Evolutionary conservation across 305 asterid species (phyloP).

Genomic region (Fraxinus paxiana): DNA sequence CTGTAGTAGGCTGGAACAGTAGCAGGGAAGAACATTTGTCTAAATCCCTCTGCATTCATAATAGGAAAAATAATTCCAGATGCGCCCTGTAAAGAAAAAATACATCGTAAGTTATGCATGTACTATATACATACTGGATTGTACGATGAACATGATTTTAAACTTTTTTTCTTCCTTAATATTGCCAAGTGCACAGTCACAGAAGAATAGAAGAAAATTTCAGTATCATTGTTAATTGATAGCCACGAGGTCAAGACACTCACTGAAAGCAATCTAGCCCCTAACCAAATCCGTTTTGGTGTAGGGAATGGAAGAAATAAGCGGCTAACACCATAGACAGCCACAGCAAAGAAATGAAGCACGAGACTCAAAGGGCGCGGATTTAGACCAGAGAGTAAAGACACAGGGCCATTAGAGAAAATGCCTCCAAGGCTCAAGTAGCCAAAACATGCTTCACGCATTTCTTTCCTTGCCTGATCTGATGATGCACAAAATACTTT

Average conservation of each 20-base stretch:
- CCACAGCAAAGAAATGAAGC: conserved; percentile 70
- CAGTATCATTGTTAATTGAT: not conserved
- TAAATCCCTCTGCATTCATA: conserved; percentile 67
- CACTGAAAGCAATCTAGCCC: conserved; percentile 55
- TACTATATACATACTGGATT: not conserved
- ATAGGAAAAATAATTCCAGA: conserved; percentile 78
- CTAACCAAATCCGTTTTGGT: conserved; percentile 49
- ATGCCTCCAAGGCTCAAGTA: conserved; percentile 68
- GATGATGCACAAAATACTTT: conserved; percentile 71
- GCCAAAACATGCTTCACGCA: conserved; percentile 71
- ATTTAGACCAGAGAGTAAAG: conserved; percentile 65
- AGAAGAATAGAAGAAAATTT: not conserved
- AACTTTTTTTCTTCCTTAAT: not conserved
- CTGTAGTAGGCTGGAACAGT: conserved; percentile 68
- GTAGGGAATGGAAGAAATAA: conserved; percentile 65
- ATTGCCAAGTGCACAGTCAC: not conserved
- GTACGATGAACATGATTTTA: not conserved
- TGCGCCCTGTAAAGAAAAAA: conserved; percentile 42
- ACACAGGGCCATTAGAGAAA: conserved; percentile 52
- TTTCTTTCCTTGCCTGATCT: conserved; percentile 68
- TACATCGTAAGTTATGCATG: not conserved
- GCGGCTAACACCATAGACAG: conserved; percentile 64
- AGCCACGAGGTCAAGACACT: conserved; percentile 17
- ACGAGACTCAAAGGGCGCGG: conserved; percentile 66
- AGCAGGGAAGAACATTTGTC: conserved; percentile 81